Base-by-base conservation (phyloP, 805 yeast genomes). In the Candida sphagnicola region DNA sequence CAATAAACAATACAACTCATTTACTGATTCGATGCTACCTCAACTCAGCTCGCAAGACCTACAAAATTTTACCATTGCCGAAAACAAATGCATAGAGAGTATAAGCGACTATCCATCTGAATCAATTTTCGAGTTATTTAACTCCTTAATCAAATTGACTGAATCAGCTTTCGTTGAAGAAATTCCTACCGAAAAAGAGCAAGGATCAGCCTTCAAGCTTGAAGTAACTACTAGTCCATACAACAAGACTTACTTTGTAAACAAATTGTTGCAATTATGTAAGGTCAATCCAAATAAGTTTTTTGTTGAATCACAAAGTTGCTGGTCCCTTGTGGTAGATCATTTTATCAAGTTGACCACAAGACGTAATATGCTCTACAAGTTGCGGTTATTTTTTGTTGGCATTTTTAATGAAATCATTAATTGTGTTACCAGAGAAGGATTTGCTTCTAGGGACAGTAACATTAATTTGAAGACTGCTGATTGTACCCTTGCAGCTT, bases 41-140 rank as follows among this genome's bases (percentile, higher is more conserved):
- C 54, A 53, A 11, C 51, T 82, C 14, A 50, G 67, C 1, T 50
- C 68, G 19, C 62, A 57, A 33, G 89, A 83, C 46, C 40, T 74
- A 13, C 50, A 65, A 29, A 64, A 74, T 0, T 70, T 88, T 25
- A 82, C 78, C 34, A 58, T 53, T 4, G 76, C 90, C 1, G 58
- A 80, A 13, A 59, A 61, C n/a, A 83, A 80, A 43, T 64, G 90
- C 21, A 60, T 75, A 40, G 89, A 82, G 19, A 78, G 83, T 37
- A 72, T 91, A 1, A 37, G 31, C 18, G 72, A 71, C 5, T 85
- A 80, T 42, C 72, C 80, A 1, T 59, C 64, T 2, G 56, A 59
- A 0, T 73, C 88, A 1, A 78, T 80, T 41, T 38, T 53, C 4
- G 68, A 65, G 5, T 55, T 89, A 15, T 39, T 82, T 1, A 47